Evolutionary conservation across 306 rosid genomes (phyloP).

Genomic region (Castanospermum australe): DNA sequence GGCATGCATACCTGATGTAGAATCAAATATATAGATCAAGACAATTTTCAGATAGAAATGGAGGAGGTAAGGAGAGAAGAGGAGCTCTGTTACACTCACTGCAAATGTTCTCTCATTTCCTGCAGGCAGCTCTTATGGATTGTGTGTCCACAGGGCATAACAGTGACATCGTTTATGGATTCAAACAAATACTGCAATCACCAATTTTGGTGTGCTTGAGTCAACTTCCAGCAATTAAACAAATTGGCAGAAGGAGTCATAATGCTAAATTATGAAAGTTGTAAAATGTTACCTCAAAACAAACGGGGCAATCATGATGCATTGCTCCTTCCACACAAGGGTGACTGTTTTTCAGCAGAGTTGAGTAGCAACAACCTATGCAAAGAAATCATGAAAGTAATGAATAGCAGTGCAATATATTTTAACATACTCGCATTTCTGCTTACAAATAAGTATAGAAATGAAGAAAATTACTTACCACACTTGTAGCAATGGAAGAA

Average conservation of each 20-base stretch:
- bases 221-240: constrained; percentile 13
- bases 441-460: not conserved
- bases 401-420: not conserved
- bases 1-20: constrained; percentile 70
- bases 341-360: constrained; percentile 62
- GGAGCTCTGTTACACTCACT: constrained; percentile 46
- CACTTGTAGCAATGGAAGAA: constrained; percentile 86
- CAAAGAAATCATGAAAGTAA: not conserved
- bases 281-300: constrained; percentile 72
- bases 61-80: not conserved
- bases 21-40: not conserved
- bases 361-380: constrained; percentile 81
- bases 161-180: constrained; percentile 58
- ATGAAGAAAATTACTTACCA: constrained; percentile 46
- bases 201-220: not conserved
- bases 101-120: constrained; percentile 80
- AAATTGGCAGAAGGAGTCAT: not conserved
- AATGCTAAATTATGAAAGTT: not conserved
- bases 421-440: not conserved
- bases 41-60: not conserved
- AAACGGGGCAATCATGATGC: constrained; percentile 94
- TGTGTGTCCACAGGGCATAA: constrained; percentile 85
- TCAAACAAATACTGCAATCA: constrained; percentile 79
- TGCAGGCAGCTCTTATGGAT: constrained; percentile 71
- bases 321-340: constrained; percentile 93